A percentile compares a stretch with the other conserved stretches of the same genome.
Evolutionary conservation across 805 yeast species (phyloP).

Genomic region (Yamadazyma ubonensis): DNA sequence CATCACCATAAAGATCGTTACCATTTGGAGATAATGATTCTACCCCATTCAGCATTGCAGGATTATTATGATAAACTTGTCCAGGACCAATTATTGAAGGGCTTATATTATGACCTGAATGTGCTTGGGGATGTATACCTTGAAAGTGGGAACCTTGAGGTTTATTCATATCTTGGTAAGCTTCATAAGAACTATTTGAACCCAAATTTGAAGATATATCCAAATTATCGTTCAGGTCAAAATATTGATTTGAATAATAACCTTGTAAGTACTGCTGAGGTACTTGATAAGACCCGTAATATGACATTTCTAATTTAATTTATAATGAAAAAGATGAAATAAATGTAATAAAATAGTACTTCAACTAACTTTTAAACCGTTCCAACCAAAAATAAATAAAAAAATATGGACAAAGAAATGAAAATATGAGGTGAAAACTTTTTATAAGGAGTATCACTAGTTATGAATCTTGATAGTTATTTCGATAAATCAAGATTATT

Average conservation of each 20-base stretch:
- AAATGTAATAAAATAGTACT: neutral
- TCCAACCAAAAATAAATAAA: constrained; percentile 9
- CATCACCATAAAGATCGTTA: constrained; percentile 26
- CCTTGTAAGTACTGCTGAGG: constrained; percentile 40
- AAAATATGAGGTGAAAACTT: neutral
- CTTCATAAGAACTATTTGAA: constrained; percentile 12
- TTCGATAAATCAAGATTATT: too few relatives aligned
- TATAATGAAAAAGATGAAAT: constrained; percentile 4
- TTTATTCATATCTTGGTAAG: constrained; percentile 8
- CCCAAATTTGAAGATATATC: constrained; percentile 8
- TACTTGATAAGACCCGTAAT: constrained; percentile 42
- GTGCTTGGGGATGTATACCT: neutral
- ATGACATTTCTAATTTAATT: constrained; percentile 29
- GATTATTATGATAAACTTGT: neutral
- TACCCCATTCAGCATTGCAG: neutral
- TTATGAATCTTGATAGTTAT: neutral
- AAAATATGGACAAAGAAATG: constrained; percentile 10
- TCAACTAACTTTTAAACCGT: constrained; percentile 4
- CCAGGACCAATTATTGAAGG: constrained; percentile 3
- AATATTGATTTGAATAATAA: constrained; percentile 31
- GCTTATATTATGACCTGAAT: neutral
- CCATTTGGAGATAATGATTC: constrained; percentile 16
- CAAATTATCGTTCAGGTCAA: constrained; percentile 13
- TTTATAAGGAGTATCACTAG: neutral
- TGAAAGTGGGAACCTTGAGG: constrained; percentile 1